A percentile compares a stretch with the other conserved stretches of the same genome.
phyloP scores from a whole-genome alignment of 306 rosid species.

The Pueraria montana region DNA sequence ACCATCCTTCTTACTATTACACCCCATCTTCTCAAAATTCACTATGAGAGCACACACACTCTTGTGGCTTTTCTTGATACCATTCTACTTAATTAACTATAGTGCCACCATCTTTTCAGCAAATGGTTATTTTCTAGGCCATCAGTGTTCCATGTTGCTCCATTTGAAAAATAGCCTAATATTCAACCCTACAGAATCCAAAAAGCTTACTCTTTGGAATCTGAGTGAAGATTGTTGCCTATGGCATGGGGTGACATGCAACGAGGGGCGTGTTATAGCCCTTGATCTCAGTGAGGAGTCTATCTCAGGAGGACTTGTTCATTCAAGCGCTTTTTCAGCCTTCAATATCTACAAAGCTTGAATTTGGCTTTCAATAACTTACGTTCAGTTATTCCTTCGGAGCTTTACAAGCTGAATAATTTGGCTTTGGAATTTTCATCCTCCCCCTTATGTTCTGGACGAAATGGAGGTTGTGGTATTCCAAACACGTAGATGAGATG shows the following conservation, averaged over 20 bases:
- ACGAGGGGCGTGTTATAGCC: constrained; percentile 28
- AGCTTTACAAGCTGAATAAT: constrained; percentile 22
- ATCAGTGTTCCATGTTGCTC: constrained; percentile 14
- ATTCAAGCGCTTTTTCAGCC: constrained; percentile 39
- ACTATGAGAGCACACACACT: not conserved
- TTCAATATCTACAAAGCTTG: constrained; percentile 41
- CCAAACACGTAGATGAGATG: too few relatives aligned
- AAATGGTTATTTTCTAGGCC: not conserved
- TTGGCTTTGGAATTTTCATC: constrained; percentile 3
- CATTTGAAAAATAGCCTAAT: constrained; percentile 34
- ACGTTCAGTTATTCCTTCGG: constrained; percentile 31
- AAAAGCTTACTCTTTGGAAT: constrained; percentile 46
- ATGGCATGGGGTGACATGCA: constrained; percentile 65
- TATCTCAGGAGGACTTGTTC: constrained; percentile 29
- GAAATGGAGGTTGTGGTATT: too few relatives aligned
- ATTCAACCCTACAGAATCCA: not conserved
- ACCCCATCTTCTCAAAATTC: not conserved
- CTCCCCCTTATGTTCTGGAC: not conserved
- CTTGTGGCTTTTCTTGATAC: not conserved
- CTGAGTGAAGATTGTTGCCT: constrained; percentile 48
- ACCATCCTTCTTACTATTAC: too few relatives aligned
- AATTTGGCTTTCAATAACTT: constrained; percentile 44
- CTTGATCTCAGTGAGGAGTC: constrained; percentile 46
- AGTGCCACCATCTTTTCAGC: not conserved
- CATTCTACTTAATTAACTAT: not conserved